Evolutionary conservation across 1,139 yeast species (phyloP).

Genomic region (Kazachstania sp.): DNA sequence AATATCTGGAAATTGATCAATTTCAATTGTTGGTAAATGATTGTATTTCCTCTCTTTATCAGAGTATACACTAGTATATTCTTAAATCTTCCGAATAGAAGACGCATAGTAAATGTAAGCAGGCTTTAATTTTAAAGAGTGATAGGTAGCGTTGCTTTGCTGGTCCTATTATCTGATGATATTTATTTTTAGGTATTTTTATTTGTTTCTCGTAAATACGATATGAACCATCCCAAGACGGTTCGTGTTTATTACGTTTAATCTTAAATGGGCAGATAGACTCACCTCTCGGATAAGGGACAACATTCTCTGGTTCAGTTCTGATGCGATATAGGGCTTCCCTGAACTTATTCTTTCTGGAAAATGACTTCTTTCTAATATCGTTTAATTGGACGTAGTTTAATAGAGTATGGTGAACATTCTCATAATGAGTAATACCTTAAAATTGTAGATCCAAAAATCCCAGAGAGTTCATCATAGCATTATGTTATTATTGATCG

Average conservation of each 20-base stretch:
- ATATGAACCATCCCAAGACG: conserved; percentile 3
- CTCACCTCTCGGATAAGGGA: neutral
- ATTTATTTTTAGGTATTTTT: neutral
- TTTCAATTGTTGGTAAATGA: too few relatives aligned
- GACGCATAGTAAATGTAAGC: neutral
- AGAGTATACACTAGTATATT: neutral
- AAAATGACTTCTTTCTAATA: neutral
- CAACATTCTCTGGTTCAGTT: neutral
- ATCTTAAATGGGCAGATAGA: neutral
- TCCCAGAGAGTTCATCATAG: too few relatives aligned
- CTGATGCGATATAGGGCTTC: neutral
- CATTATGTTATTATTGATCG: too few relatives aligned
- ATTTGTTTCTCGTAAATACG: neutral
- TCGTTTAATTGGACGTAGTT: neutral
- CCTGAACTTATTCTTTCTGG: neutral
- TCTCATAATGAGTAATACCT: neutral
- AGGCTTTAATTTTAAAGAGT: neutral
- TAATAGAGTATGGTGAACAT: neutral
- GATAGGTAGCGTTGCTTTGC: neutral
- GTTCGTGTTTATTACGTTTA: neutral
- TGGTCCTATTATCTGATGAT: neutral
- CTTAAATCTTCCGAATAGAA: neutral
- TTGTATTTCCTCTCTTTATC: neutral
- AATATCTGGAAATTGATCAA: too few relatives aligned
- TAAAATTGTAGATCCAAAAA: too few relatives aligned